phyloP scores from a whole-genome alignment of 441 rosid genomes.

The Brassica balearica region DNA sequence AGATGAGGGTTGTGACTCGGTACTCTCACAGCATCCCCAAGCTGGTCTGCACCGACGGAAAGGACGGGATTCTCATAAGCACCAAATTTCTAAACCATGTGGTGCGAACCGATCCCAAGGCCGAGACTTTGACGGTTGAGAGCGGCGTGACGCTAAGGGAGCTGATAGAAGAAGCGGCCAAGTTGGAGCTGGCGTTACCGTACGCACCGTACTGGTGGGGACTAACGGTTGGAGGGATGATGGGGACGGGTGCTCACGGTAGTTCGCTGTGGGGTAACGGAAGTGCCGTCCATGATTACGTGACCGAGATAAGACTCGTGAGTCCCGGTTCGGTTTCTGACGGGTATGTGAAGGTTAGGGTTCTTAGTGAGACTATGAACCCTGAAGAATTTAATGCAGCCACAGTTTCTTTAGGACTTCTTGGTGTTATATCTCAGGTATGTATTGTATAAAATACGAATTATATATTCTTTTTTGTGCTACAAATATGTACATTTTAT shows the following conservation, averaged over 20 bases:
- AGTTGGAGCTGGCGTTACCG: conserved; percentile 65
- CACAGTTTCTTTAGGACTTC: conserved; percentile 77
- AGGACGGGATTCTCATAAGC: conserved; percentile 68
- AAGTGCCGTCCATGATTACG: conserved; percentile 72
- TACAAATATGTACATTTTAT: no score
- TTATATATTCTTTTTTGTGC: not conserved
- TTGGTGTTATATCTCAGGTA: conserved; percentile 83
- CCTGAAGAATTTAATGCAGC: conserved; percentile 57
- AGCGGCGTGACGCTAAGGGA: conserved; percentile 72
- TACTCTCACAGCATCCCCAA: conserved; percentile 76
- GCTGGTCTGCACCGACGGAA: conserved; percentile 66
- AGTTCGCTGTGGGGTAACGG: conserved; percentile 77
- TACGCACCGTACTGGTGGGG: conserved; percentile 92
- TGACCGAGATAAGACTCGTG: conserved; percentile 53
- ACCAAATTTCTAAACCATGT: conserved; percentile 56
- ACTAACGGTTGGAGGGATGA: conserved; percentile 66
- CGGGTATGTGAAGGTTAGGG: conserved; percentile 56
- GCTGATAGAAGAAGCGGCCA: conserved; percentile 59
- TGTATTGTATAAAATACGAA: not conserved
- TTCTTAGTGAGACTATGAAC: conserved; percentile 41
- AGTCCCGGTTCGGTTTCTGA: conserved; percentile 55
- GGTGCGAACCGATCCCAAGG: conserved; percentile 37
- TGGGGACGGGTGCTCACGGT: conserved; percentile 86
- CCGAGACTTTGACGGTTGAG: conserved; percentile 61
- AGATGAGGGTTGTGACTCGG: conserved; percentile 68